Evolutionary conservation across 345 rosid species (phyloP), one percentile per base, ranked within the genome.

Genomic region (Erodium maritimum): DNA sequence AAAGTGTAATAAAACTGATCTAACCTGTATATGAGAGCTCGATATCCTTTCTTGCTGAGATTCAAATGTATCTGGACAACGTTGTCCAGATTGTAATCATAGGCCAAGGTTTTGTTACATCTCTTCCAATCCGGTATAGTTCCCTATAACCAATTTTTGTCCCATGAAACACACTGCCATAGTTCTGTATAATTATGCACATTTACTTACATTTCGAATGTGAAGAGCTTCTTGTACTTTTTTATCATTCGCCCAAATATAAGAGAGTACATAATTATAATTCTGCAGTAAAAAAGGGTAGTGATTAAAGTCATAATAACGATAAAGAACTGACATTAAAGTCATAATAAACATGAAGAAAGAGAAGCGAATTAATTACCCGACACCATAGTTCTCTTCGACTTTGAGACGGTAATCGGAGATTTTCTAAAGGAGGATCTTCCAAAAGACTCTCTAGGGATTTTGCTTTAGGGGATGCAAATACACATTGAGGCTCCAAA

Each of bases 181-280:
- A 10, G 3, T n/a, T n/a, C n/a, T n/a, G n/a, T n/a, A 52, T 17
- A 17, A 13, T 52, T n/a, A n/a, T 7, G 21, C 21, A 16, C 2
- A 18, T n/a, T 18, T 21, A 52, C 65, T 20, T 73, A 73, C 83
- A 77, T 66, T 11, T 21, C 70, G 56, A 33, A 61, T 19, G 21
- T 58, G 52, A 2, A 79, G 70, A 29, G 78, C 78, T 5, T 54
- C 52, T 63, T 24, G 75, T 17, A 72, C 83, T 5, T 48, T 33
- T 24, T 52, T 54, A 24, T 72, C 70, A 46, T 79, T 79, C 2
- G 80, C 69, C 83, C 83, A 79, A 12, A 17, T 23, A 24, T 25
- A 50, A 1, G 54, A 13, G 21, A 10, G 57, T 0, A 54, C 1
- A 5, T 66, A 55, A 19, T 68, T 23, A 23, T 64, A 20, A 1